Conservation (phyloP, 768 basidiomycete species). For the Saitozyma podzolica region DNA sequence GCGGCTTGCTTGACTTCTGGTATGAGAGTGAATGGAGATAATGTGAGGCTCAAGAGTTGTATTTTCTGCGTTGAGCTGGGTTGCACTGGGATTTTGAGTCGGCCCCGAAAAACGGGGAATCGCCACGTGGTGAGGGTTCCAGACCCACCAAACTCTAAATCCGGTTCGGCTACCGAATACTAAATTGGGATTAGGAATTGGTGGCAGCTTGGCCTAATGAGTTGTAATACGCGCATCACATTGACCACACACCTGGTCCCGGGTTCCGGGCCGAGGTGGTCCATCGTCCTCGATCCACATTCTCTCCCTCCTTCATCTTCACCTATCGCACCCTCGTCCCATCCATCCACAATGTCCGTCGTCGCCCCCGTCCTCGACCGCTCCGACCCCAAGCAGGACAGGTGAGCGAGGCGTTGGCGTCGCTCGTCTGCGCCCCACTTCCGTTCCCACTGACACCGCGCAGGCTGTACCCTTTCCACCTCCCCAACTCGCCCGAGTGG, state of each 20-base stretch:
- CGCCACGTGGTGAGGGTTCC: no score
- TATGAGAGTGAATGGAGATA: not conserved
- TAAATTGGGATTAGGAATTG: no score
- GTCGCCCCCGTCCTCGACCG: slow-evolving; percentile 37
- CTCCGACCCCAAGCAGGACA: slow-evolving; percentile 33
- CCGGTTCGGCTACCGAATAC: no score
- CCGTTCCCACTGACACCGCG: not conserved
- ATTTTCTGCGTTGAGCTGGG: not conserved
- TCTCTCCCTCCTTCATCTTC: not conserved
- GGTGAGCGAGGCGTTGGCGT: slow-evolving; percentile 19
- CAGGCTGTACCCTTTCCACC: slow-evolving; percentile 37
- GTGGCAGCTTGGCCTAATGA: no score
- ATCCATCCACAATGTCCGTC: slow-evolving; percentile 22
- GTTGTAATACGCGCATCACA: no score
- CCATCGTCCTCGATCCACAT: not conserved
- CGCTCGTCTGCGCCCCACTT: not conserved
- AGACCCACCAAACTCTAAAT: no score
- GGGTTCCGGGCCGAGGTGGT: no score
- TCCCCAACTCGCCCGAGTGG: slow-evolving; percentile 40
- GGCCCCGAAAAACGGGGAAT: not conserved
- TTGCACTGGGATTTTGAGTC: not conserved
- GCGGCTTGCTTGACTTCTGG: not conserved
- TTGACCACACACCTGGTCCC: no score
- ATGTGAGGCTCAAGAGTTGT: not conserved
- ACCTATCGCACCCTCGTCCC: not conserved